phyloP scores from a whole-genome alignment of 331 rosid species.

The Malus hybrid region DNA sequence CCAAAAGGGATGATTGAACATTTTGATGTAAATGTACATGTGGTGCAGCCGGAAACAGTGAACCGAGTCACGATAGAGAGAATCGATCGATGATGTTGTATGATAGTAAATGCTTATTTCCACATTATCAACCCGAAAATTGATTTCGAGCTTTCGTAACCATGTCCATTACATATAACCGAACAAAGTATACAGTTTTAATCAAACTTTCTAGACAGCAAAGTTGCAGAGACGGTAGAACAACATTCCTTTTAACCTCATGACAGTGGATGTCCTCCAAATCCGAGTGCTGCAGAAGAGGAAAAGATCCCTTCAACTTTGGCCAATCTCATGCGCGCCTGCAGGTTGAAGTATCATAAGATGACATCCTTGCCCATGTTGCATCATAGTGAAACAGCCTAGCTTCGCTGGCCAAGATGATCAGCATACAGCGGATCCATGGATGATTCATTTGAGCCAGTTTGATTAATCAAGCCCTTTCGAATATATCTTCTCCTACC shows the following conservation, averaged over 20 bases:
- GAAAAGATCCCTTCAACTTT: background rate
- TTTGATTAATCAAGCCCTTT: background rate
- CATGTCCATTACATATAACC: too few relatives aligned
- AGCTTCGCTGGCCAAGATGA: background rate
- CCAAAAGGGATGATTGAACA: too few relatives aligned
- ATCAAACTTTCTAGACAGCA: too few relatives aligned
- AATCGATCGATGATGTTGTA: too few relatives aligned
- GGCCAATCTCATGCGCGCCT: background rate
- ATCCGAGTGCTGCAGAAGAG: background rate
- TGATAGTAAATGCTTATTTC: too few relatives aligned
- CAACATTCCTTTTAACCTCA: background rate
- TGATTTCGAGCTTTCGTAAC: too few relatives aligned
- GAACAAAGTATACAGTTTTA: too few relatives aligned
- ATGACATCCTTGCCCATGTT: background rate
- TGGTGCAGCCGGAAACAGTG: too few relatives aligned
- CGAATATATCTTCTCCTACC: background rate
- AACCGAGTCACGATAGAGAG: too few relatives aligned
- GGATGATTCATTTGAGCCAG: background rate
- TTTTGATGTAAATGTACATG: too few relatives aligned
- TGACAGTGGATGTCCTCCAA: background rate
- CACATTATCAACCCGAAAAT: too few relatives aligned
- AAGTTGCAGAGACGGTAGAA: too few relatives aligned
- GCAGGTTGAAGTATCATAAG: background rate
- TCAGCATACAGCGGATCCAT: background rate
- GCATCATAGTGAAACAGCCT: background rate